phyloP scores from a whole-genome alignment of 768 basidiomycete species.

The Rossbeevera mucosa region DNA sequence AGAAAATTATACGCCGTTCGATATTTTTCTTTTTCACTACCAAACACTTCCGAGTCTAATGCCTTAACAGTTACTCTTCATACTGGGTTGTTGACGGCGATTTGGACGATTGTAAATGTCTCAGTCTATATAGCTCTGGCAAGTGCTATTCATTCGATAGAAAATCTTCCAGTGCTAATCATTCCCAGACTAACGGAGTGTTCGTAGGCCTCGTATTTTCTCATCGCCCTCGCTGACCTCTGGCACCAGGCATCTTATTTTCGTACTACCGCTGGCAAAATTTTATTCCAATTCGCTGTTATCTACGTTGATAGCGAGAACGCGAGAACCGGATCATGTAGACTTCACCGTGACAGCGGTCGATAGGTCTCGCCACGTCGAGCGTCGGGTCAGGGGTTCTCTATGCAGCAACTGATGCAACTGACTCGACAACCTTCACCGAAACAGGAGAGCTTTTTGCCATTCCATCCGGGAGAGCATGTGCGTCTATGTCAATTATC shows the following conservation, averaged over 20 bases:
- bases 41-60: not conserved
- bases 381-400: conserved; percentile 13
- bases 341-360: conserved; percentile 23
- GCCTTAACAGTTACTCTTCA: conserved; percentile 35
- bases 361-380: conserved; percentile 17
- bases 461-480: conserved; percentile 10
- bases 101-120: conserved; percentile 33
- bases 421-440: conserved; percentile 5
- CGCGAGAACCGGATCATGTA: conserved; percentile 11
- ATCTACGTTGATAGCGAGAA: conserved; percentile 32
- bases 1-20: conserved; percentile 33
- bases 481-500: conserved; percentile 1
- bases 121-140: conserved; percentile 25
- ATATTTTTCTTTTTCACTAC: not conserved
- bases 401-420: not conserved
- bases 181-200: conserved; percentile 19
- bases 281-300: conserved; percentile 35
- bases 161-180: conserved; percentile 2
- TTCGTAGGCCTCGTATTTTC: conserved; percentile 1
- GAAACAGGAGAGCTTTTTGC: conserved; percentile 9
- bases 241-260: conserved; percentile 23
- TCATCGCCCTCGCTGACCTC: not conserved
- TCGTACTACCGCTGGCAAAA: conserved; percentile 32
- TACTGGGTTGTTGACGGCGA: conserved; percentile 36
- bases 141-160: not conserved